These are phyloP conservation scores for Diaporthe sp. DNA, from an alignment of 2,329 filamentous ascomycete species.

Conservation along the genomic window DNA sequence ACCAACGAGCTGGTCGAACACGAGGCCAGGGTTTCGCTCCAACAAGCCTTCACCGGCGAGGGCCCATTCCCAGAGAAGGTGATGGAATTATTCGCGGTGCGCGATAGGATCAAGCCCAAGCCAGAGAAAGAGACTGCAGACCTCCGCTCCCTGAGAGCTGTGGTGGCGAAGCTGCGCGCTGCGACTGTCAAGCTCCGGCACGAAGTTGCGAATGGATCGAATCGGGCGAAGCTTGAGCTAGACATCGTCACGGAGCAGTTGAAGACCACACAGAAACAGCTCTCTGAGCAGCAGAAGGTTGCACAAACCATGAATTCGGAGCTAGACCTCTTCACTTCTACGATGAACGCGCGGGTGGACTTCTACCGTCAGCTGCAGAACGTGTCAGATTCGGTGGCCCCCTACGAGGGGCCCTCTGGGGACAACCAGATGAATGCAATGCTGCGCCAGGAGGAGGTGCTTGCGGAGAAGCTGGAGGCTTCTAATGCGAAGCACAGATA, in stretches of 20 bases:
- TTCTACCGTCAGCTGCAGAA: conserved; percentile 92
- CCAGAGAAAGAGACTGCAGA: conserved; percentile 44
- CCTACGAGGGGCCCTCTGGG: conserved; percentile 75
- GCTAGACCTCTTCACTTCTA: conserved; percentile 79
- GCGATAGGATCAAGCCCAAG: conserved; percentile 62
- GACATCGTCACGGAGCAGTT: conserved; percentile 76
- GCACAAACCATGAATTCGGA: conserved; percentile 73
- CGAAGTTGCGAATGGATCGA: conserved; percentile 66
- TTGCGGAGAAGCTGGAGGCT: conserved; percentile 71
- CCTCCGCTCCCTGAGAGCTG: conserved; percentile 77
- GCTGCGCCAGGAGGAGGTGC: conserved; percentile 61
- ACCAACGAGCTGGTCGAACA: conserved; percentile 81
- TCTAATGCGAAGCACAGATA: conserved; percentile 84
- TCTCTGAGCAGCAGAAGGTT: conserved; percentile 66
- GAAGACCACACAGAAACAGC: conserved; percentile 68
- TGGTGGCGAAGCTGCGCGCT: conserved; percentile 78
- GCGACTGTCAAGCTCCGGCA: conserved; percentile 72
- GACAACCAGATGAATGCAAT: conserved; percentile 62
- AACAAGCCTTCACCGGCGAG: conserved; percentile 71
- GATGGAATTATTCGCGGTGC: conserved; percentile 64
- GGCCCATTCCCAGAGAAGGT: conserved; percentile 79
- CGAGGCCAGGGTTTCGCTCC: conserved; percentile 75
- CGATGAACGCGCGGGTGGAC: conserved; percentile 88
- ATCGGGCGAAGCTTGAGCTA: conserved; percentile 73
- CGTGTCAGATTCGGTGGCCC: conserved; percentile 88